These are phyloP conservation scores for Hypomyces rosellus DNA, from an alignment of 2,329 filamentous ascomycete species.

Conservation along the genomic window DNA sequence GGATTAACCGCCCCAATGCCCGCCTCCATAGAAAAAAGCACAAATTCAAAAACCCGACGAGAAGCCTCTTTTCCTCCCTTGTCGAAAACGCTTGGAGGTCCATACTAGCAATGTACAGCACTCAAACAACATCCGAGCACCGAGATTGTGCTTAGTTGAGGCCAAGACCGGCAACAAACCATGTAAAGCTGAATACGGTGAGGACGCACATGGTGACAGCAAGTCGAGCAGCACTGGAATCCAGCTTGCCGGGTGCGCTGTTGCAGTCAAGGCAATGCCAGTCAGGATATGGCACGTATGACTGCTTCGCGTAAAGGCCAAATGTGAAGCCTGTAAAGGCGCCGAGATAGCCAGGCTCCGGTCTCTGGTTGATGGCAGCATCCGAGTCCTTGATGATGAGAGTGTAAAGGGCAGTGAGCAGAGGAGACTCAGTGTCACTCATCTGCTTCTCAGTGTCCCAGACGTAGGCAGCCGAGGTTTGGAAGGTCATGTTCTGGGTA, in stretches of 20 bases:
- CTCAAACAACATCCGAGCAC: not conserved
- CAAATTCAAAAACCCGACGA: not conserved
- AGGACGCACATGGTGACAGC: slow-evolving; percentile 48
- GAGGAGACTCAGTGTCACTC: slow-evolving; percentile 38
- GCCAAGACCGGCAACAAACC: slow-evolving; percentile 52
- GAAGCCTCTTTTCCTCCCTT: not conserved
- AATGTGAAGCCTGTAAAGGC: slow-evolving; percentile 46
- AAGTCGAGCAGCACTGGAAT: slow-evolving; percentile 43
- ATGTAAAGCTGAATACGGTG: slow-evolving; percentile 56
- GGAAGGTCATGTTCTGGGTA: slow-evolving; percentile 56
- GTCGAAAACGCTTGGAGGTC: not conserved
- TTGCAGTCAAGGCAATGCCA: slow-evolving; percentile 57
- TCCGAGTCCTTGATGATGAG: slow-evolving; percentile 57
- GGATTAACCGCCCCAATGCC: slow-evolving; percentile 4
- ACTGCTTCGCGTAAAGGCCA: slow-evolving; percentile 48
- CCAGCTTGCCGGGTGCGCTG: slow-evolving; percentile 40
- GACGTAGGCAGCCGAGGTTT: slow-evolving; percentile 42
- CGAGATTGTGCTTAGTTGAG: slow-evolving; percentile 21
- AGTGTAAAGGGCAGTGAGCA: slow-evolving; percentile 52
- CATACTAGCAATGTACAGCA: no score
- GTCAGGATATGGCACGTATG: slow-evolving; percentile 45
- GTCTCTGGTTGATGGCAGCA: slow-evolving; percentile 40
- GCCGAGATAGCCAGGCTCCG: slow-evolving; percentile 50
- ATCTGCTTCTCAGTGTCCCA: slow-evolving; percentile 53
- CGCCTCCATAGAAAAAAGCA: slow-evolving; percentile 2